Base-by-base conservation (phyloP, 2,329 filamentous ascomycete species). In the Trichoderma brevicompactum region DNA sequence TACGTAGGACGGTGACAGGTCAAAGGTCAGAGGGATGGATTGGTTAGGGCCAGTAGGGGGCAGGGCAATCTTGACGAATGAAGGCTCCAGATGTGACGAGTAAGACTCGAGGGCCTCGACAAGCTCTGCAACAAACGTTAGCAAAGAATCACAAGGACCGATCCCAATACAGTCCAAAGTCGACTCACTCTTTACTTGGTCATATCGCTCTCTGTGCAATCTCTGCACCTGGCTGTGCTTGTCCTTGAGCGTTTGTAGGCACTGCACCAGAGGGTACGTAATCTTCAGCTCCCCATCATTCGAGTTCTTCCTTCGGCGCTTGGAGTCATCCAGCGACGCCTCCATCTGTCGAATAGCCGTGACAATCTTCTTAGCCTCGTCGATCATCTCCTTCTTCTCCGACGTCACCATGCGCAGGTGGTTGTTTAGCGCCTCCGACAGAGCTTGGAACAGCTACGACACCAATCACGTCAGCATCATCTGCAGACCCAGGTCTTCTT, bases 21-120 rank as follows among this genome's bases (percentile, higher is more conserved):
- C 94, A 76, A 99, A 98, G 60, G 85, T 91, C 2, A 92, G 87
- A 1, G 94, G 87, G 44, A 96, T 84, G 12, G 89, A 88, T 52
- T 92, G 87, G 70, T 92, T 90, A 5, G 90, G 87, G 1, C 86
- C 87, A 3, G 90, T 93, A 0, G 94, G 94, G 1, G 95, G 95
- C 7, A 99, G 86, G 46, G 89, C 85, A 73, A 98, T 89, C 74
- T 89, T 87, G 69, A 98, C 86, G 76, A 98, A 98, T 2, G 90
- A 90, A 10, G 92, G 82, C 76, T 99, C 95, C 53, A 99, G 90
- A 76, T 98, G 95, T 9, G 92, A 96, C 1, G 95, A 96, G 77
- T 98, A 99, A 5, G 94, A 97, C 75, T 97, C 90, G 58, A 99
- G 89, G 4, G 94, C 94, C 78, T 96, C 88, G 28, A 93, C 93